A percentile compares a stretch with the other conserved stretches of the same genome.
Conservation (phyloP, 805 yeast species). For the Starmerella sp. region DNA sequence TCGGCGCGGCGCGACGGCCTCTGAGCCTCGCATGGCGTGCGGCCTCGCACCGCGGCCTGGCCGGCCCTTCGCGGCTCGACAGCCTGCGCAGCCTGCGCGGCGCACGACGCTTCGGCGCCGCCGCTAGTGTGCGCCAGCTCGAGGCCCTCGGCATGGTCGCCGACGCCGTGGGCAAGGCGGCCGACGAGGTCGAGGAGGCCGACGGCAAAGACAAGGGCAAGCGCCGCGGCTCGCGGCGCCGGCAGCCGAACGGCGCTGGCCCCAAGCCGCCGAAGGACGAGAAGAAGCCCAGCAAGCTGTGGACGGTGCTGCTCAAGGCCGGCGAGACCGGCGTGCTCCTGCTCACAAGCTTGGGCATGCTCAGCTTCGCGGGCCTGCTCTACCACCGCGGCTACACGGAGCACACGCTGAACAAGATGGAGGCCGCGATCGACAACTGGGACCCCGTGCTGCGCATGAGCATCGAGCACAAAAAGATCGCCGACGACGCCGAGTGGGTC, state of each 20-base stretch:
- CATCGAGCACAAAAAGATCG: slow-evolving; percentile 32
- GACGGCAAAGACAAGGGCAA: not conserved
- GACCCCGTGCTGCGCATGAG: slow-evolving; percentile 54
- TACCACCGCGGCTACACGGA: slow-evolving; percentile 53
- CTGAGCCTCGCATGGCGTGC: too few species aligned
- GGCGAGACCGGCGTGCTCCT: slow-evolving; percentile 61
- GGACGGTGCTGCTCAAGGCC: not conserved
- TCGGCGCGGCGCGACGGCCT: not conserved
- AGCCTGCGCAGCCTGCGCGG: not conserved
- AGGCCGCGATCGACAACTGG: slow-evolving; percentile 52
- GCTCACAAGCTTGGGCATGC: slow-evolving; percentile 51
- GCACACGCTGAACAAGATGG: slow-evolving; percentile 55
- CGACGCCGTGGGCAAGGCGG: slow-evolving; percentile 14
- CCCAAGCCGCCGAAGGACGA: not conserved
- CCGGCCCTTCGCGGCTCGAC: not conserved
- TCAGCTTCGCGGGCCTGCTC: slow-evolving; percentile 60
- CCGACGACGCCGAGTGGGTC: slow-evolving; percentile 42
- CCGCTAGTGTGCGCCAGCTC: not conserved
- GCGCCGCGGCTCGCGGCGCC: not conserved
- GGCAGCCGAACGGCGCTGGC: not conserved
- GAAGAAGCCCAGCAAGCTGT: not conserved
- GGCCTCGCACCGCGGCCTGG: too few species aligned
- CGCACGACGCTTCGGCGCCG: too few species aligned
- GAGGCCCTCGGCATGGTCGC: slow-evolving; percentile 17
- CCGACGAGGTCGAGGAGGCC: slow-evolving; percentile 8